phyloP scores from a whole-genome alignment of 2,329 filamentous ascomycete species.

The Scedosporium boydii region DNA sequence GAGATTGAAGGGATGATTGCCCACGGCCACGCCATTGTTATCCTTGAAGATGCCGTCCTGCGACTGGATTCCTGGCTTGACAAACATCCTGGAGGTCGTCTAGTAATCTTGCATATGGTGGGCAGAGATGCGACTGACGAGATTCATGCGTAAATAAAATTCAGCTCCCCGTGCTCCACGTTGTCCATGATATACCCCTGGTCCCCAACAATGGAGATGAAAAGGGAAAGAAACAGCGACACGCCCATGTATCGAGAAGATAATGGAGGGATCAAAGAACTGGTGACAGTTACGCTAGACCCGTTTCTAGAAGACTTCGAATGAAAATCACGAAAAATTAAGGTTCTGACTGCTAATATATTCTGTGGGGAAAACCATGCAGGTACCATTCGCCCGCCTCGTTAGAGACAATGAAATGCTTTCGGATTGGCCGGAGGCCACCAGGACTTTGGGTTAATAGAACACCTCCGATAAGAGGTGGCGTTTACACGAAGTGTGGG shows the following conservation, averaged over 20 bases:
- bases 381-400: conserved; percentile 49
- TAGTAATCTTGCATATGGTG: conserved; percentile 53
- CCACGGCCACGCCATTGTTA: conserved; percentile 44
- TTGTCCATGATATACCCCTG: neutral
- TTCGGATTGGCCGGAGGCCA: conserved; percentile 48
- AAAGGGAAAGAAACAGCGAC: no score
- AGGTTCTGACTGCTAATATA: conserved; percentile 1
- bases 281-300: no score
- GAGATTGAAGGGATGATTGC: conserved; percentile 42
- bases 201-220: no score
- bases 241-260: no score
- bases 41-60: conserved; percentile 45
- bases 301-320: neutral
- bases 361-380: conserved; percentile 8
- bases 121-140: conserved; percentile 50
- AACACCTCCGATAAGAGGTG: conserved; percentile 48
- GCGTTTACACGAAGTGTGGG: conserved; percentile 20
- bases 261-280: no score
- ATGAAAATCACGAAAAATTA: neutral
- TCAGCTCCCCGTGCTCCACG: neutral
- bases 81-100: conserved; percentile 47
- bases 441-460: conserved; percentile 44
- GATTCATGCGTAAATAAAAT: conserved; percentile 41
- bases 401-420: conserved; percentile 47
- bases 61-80: conserved; percentile 48